Percentiles rank a stretch among this genome's conserved stretches.
Conservation (phyloP, 768 basidiomycete genomes). For the Pleurotus tuber-regium region DNA sequence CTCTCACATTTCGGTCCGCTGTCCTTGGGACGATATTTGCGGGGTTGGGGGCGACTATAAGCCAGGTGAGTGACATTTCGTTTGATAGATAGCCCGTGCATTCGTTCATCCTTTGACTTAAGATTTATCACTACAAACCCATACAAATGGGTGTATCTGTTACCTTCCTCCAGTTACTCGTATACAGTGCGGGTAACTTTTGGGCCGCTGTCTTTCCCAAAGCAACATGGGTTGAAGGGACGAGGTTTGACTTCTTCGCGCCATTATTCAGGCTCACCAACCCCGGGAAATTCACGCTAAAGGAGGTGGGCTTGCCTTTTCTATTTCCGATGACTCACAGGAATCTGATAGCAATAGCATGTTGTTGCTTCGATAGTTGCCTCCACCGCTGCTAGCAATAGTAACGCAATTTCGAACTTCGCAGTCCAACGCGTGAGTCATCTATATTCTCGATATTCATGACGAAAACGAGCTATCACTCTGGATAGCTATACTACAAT, state of each 20-base stretch:
- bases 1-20: slow-evolving; percentile 55
- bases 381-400: slow-evolving; percentile 52
- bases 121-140: slow-evolving; percentile 65
- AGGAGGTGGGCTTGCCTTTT: slow-evolving; percentile 44
- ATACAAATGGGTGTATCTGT: slow-evolving; percentile 47
- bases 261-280: slow-evolving; percentile 49
- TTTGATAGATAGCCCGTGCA: not conserved
- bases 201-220: slow-evolving; percentile 49
- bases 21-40: slow-evolving; percentile 54
- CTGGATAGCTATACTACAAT: slow-evolving; percentile 52
- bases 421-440: slow-evolving; percentile 51
- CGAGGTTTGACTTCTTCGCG: slow-evolving; percentile 38
- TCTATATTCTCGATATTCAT: no score
- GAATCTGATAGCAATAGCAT: slow-evolving; percentile 37
- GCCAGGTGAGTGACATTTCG: slow-evolving; percentile 38
- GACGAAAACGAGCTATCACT: no score
- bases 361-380: slow-evolving; percentile 55
- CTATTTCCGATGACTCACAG: no score
- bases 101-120: not conserved
- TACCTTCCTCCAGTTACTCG: slow-evolving; percentile 55
- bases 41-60: slow-evolving; percentile 53
- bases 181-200: slow-evolving; percentile 44
- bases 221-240: slow-evolving; percentile 38
- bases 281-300: slow-evolving; percentile 54
- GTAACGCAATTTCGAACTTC: slow-evolving; percentile 56